These are phyloP conservation scores for Binderoboletus segoi DNA, from an alignment of 1,284 basidiomycete species.

Conservation along the genomic window DNA sequence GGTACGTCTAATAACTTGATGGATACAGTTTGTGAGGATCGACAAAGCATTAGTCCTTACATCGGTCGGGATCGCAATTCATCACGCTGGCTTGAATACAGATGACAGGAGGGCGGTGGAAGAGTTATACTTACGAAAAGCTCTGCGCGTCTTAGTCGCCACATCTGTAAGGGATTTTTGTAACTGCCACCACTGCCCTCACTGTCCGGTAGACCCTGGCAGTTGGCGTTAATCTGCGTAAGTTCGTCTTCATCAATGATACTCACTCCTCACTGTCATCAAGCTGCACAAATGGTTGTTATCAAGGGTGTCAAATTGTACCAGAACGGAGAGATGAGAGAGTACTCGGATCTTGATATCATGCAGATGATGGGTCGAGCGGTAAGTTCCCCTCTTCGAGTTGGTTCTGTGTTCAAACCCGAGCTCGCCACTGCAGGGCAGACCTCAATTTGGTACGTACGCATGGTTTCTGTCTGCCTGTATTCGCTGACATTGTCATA, in stretches of 20 bases:
- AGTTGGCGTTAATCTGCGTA: constrained; percentile 87
- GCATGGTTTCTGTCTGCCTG: constrained; percentile 2
- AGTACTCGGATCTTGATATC: constrained; percentile 82
- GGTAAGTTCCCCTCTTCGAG: constrained; percentile 48
- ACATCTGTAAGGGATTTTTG: constrained; percentile 59
- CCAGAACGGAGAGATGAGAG: constrained; percentile 61
- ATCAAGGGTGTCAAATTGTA: constrained; percentile 81
- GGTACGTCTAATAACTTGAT: constrained; percentile 43
- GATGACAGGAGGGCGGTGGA: constrained; percentile 76
- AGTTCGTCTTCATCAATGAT: constrained; percentile 28
- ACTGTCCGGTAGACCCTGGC: constrained; percentile 67
- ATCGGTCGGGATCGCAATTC: constrained; percentile 73
- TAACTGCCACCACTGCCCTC: constrained; percentile 7
- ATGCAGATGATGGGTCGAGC: constrained; percentile 87
- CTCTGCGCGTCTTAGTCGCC: constrained; percentile 68
- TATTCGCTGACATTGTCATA: constrained; percentile 8
- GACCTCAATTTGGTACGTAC: constrained; percentile 84
- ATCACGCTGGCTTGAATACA: constrained; percentile 82
- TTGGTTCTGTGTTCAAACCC: background rate
- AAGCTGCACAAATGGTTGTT: constrained; percentile 80
- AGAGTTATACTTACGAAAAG: constrained; percentile 65
- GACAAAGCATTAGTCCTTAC: constrained; percentile 51
- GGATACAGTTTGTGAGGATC: background rate
- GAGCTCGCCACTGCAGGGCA: constrained; percentile 56
- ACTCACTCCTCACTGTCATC: background rate